Evolutionary conservation across 2,329 filamentous ascomycete species (phyloP), one percentile per base, ranked within the genome.

Genomic region (Cordyceps militaris): DNA sequence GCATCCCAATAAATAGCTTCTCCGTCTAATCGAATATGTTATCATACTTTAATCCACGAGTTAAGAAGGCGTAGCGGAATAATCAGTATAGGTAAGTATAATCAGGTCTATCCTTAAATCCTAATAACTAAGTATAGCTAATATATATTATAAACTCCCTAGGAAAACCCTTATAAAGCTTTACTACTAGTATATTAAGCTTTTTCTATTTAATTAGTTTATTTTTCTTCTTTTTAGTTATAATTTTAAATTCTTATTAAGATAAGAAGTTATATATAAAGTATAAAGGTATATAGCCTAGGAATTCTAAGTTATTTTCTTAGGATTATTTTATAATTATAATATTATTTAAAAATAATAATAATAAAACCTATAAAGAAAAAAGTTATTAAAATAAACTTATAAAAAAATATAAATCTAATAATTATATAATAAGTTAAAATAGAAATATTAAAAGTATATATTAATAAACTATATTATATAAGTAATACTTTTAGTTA

Each of bases 21-120:
- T 65, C 63, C 4, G 87, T 89, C 87, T 86, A 89, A 75, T 90
- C 86, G 67, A 89, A 89, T 61, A 89, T 84, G 66, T 89, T 88
- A 74, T 90, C 87, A 71, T 89, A 87, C 73, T 87, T 83, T 79
- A 88, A 89, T 52, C 86, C 86, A 69, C 87, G 81, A 59, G 84
- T 81, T 63, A 84, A 81, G 69, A 89, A 89, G 88, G 88, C 78
- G 66, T 87, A 83, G 61, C 84, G 82, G 80, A 90, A 89, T 70
- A 89, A 88, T 79, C 85, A 86, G 70, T 85, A 83, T 55, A 89
- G 82, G 74, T 89, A 88, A 10, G 82, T 84, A 74, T 90, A 90
- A 71, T 89, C 83, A 11, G 87, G 87, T 78, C 87, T 88, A 74
- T 89, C 85, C 66, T 87, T 83, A 71, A 89, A 89, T 67, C 82